Conservation (phyloP, 371 early-diverging fungal species). For the Mucor racemosus region DNA sequence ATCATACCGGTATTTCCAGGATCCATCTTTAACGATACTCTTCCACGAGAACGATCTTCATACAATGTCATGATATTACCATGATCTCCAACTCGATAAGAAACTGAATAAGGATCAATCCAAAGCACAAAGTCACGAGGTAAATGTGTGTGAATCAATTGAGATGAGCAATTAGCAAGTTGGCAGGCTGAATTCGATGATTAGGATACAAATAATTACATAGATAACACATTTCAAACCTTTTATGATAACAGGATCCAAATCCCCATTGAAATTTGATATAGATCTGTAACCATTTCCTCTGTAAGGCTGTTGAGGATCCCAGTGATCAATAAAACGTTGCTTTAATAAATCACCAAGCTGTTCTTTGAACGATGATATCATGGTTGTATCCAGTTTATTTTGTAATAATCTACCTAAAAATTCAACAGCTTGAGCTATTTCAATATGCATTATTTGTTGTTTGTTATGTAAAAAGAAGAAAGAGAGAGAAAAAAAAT, state of each 20-base stretch:
- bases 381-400: conserved; percentile 34
- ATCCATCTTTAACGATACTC: conserved; percentile 51
- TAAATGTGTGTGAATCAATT: conserved; percentile 50
- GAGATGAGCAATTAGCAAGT: conserved; percentile 38
- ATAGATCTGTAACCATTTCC: conserved; percentile 82
- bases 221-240: conserved; percentile 21
- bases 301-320: conserved; percentile 59
- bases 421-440: conserved; percentile 60
- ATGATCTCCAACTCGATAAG: conserved; percentile 78
- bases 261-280: conserved; percentile 66
- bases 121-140: conserved; percentile 80
- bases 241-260: conserved; percentile 62
- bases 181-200: conserved; percentile 48
- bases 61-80: conserved; percentile 70
- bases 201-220: background rate
- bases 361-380: conserved; percentile 42
- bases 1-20: conserved; percentile 17
- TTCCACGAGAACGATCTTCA: conserved; percentile 62
- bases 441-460: conserved; percentile 59
- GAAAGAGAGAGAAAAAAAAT: conserved; percentile 5
- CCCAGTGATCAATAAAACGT: conserved; percentile 70
- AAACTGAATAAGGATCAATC: conserved; percentile 77
- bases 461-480: background rate
- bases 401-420: conserved; percentile 54
- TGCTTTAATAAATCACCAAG: conserved; percentile 41